Conservation (phyloP, 768 basidiomycete genomes). For the Termitomyces sp. region DNA sequence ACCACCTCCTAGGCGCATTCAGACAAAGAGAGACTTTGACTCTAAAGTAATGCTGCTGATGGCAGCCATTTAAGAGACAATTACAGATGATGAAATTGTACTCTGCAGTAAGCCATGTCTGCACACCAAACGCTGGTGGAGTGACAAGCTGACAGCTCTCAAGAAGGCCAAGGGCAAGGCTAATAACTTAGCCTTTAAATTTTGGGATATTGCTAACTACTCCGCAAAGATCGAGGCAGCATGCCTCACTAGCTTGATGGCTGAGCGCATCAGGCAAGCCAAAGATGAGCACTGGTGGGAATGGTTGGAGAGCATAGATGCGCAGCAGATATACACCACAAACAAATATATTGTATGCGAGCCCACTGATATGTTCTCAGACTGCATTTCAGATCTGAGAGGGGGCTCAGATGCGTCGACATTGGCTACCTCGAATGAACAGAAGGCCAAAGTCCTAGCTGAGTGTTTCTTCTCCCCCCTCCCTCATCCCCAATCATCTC, state of each 20-base stretch:
- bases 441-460: not conserved
- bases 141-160: too few species aligned
- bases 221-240: not conserved
- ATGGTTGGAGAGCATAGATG: not conserved
- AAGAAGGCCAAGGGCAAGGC: too few species aligned
- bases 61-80: not conserved
- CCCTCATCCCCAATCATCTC: not conserved
- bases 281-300: not conserved
- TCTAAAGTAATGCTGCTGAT: not conserved
- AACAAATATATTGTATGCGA: too few species aligned
- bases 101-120: not conserved
- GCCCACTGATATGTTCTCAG: too few species aligned
- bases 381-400: too few species aligned
- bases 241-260: not conserved
- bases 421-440: not conserved
- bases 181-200: too few species aligned
- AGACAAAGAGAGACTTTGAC: not conserved
- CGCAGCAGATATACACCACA: too few species aligned
- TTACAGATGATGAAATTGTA: not conserved
- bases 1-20: not conserved
- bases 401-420: too few species aligned
- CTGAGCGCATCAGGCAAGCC: not conserved
- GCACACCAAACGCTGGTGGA: too few species aligned
- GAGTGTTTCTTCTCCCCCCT: not conserved
- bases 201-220: not conserved